Evolutionary conservation across 306 rosid species (phyloP).

Genomic region (Alnus glutinosa): DNA sequence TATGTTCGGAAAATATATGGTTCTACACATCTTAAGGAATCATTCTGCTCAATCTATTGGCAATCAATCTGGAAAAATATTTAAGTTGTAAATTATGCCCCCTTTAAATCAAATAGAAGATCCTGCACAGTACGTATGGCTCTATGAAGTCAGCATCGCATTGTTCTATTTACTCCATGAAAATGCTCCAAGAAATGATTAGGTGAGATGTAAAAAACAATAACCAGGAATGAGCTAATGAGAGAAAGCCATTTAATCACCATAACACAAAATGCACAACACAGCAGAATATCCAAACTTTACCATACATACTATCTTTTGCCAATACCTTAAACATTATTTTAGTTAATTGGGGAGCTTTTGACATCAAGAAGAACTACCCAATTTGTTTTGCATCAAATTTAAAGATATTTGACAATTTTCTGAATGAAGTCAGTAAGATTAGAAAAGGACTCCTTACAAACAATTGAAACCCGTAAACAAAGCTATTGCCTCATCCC

Average conservation of each 20-base stretch:
- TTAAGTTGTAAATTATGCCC: not conserved
- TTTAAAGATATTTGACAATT: slow-evolving; percentile 1
- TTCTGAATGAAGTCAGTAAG: not conserved
- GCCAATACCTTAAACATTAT: not conserved
- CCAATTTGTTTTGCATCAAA: slow-evolving; percentile 3
- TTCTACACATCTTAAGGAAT: not conserved
- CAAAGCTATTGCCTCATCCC: too few relatives aligned
- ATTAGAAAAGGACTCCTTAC: not conserved
- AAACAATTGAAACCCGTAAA: too few relatives aligned
- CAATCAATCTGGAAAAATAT: not conserved
- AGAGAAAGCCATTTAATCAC: not conserved
- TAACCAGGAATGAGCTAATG: not conserved
- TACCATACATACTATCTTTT: not conserved
- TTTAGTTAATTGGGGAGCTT: not conserved
- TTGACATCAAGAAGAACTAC: not conserved
- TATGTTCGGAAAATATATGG: slow-evolving; percentile 9
- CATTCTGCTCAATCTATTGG: not conserved
- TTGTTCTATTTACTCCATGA: not conserved
- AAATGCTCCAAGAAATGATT: not conserved
- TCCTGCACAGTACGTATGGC: not conserved
- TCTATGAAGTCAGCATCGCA: not conserved
- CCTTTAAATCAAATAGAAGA: not conserved
- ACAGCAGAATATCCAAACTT: not conserved
- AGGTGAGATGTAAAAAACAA: not conserved
- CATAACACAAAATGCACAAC: not conserved